phyloP scores from a whole-genome alignment of 257 asterid species.

The Verbascum thapsus region DNA sequence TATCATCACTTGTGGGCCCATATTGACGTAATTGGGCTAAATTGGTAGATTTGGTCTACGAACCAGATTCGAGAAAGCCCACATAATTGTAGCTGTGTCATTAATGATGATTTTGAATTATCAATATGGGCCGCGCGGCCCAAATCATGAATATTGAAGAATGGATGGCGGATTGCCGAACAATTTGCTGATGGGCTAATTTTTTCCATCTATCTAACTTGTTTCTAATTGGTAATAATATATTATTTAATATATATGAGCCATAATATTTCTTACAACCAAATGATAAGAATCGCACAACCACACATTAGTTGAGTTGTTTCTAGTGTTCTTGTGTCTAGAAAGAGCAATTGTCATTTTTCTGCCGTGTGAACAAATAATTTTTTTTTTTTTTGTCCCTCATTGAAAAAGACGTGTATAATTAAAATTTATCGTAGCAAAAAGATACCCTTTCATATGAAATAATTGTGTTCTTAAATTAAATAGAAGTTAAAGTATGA shows the following conservation, averaged over 20 bases:
- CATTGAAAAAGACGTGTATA: conserved; percentile 11
- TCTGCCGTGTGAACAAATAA: background rate
- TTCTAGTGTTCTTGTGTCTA: background rate
- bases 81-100: too few species aligned
- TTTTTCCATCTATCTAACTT: too few species aligned
- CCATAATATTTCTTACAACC: too few species aligned
- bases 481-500: too few species aligned
- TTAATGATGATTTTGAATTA: too few species aligned
- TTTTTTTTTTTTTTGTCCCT: conserved; percentile 25
- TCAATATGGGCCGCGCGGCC: too few species aligned
- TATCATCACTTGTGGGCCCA: background rate
- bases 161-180: too few species aligned
- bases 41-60: background rate
- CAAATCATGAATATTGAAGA: too few species aligned
- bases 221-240: too few species aligned
- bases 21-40: conserved; percentile 7
- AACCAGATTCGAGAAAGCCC: background rate
- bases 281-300: conserved; percentile 29
- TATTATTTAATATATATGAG: too few species aligned
- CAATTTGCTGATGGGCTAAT: too few species aligned
- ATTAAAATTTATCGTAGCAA: background rate
- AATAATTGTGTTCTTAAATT: background rate
- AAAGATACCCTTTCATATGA: background rate
- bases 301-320: background rate
- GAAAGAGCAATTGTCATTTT: conserved; percentile 14